Evolutionary conservation across 2,329 filamentous ascomycete genomes (phyloP).

Genomic region (Verticillium longisporum): DNA sequence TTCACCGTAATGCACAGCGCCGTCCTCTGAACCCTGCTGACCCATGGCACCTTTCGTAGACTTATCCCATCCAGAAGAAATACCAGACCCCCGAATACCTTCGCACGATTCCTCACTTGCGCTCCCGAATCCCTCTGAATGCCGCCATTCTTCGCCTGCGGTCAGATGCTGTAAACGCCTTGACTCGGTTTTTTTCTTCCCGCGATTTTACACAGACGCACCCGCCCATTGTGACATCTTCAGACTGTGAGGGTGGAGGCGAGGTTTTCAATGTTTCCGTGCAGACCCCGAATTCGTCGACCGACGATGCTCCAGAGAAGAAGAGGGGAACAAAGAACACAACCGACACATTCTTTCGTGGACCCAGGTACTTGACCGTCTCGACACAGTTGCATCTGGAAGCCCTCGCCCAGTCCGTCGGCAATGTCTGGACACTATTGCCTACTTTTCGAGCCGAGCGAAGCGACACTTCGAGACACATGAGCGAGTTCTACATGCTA

Average conservation of each 20-base stretch:
- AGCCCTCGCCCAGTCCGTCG: slow-evolving; percentile 79
- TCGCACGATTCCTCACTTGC: slow-evolving; percentile 80
- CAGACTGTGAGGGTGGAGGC: slow-evolving; percentile 93
- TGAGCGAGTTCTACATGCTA: slow-evolving; percentile 98
- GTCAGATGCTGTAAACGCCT: slow-evolving; percentile 67
- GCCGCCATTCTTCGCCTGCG: slow-evolving; percentile 74
- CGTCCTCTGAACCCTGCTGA: slow-evolving; percentile 5
- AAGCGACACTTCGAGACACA: slow-evolving; percentile 86
- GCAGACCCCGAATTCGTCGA: slow-evolving; percentile 14
- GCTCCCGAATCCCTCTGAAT: slow-evolving; percentile 74
- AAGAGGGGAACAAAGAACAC: slow-evolving; percentile 18
- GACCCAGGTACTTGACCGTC: slow-evolving; percentile 90
- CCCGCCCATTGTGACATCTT: slow-evolving; percentile 90
- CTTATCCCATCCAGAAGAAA: slow-evolving; percentile 92
- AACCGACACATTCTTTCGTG: slow-evolving; percentile 64
- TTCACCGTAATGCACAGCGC: neutral
- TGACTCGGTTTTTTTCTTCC: slow-evolving; percentile 69
- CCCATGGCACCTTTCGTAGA: slow-evolving; percentile 39
- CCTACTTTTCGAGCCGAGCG: slow-evolving; percentile 91
- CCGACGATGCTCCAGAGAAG: slow-evolving; percentile 16
- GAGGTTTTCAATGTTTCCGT: slow-evolving; percentile 76
- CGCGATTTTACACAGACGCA: slow-evolving; percentile 76
- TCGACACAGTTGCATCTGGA: slow-evolving; percentile 93
- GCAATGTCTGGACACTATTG: slow-evolving; percentile 88
- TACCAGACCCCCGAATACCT: slow-evolving; percentile 87